Evolutionary conservation across 2,329 filamentous ascomycete genomes (phyloP), one percentile per base, ranked within the genome.

Genomic region (Lecanicillium sp.): DNA sequence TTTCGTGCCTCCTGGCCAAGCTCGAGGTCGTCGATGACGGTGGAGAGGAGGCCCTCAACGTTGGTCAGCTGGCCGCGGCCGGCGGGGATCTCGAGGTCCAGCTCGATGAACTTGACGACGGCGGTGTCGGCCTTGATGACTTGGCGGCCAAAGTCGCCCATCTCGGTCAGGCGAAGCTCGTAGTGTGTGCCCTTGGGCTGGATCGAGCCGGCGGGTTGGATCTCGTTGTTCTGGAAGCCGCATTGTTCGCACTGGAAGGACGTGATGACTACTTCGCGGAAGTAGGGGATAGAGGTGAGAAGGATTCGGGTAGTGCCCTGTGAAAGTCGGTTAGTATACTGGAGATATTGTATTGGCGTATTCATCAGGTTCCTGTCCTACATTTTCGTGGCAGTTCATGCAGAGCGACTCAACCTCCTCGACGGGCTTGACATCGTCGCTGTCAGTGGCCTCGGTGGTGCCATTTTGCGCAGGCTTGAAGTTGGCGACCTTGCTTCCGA

Each of bases 181-280:
- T 90, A 95, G 58, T 84, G 86, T 15, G 79, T 73, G 39, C 92
- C 92, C 54, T 86, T 86, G 52, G 88, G 83, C 65, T 97, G 92
- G 45, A 97, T 90, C 51, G 88, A 79, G 45, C 88, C 88, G 19
- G 92, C 92, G 8, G 89, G 81, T 59, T 96, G 90, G 51, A 98
- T 84, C 53, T 96, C 90, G 61, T 89, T 89, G 69, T 97, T 95
- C 49, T 84, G 79, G 64, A 90, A 83, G 57, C 80, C 71, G 68
- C 92, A 98, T 63, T 96, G 79, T 5, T 87, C 80, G 70, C 92
- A 98, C 49, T 78, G 77, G 63, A 98, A 98, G 46, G 90, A 97
- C 81, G 96, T 95, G 61, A 98, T 78, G 54, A 98, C 87, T 46
- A 98, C 81, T 62, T 98, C 90, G 66, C 88, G 87, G 71, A 98